Evolutionary conservation across 2,329 filamentous ascomycete genomes (phyloP), one percentile per base, ranked within the genome.

Genomic region (Xylariaceae sp.): DNA sequence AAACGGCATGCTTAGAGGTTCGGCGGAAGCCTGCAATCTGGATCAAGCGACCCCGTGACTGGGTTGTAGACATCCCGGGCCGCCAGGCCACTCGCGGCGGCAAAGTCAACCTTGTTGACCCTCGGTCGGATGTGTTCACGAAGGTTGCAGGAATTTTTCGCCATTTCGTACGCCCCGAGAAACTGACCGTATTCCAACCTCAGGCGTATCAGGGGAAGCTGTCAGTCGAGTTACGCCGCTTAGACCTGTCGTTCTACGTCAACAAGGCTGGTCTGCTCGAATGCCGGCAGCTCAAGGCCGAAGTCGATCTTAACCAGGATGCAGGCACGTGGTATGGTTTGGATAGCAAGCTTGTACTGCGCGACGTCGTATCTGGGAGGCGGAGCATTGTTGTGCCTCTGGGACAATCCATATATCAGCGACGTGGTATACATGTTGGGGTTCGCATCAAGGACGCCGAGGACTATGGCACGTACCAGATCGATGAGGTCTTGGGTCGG

Each of bases 291-390:
- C 70, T 86, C 0, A 63, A 66, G 0, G 70, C 77, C 0, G 74
- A 80, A 36, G 70, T 89, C 1, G 81, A 85, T 47, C 62, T 63
- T 0, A 56, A 82, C 11, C 87, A 90, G 60, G 78, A 86, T 45
- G 68, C 76, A 0, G 85, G 84, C 0, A 82, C 81, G 0, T 75
- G 80, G 59, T 79, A 87, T 51, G 85, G 86, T 0, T 68, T 88
- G 0, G 46, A 66, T 2, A 84, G 78, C 63, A 86, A 80, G 5
- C 67, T 87, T 9, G 76, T 88, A 0, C 63, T 87, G 11, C 72
- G 76, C 0, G 75, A 80, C 18, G 49, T 60, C 0, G 75, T 77
- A 31, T 60, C 52, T 0, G 49, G 60, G 0, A 68, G 71, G 6
- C 75, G 77, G 9, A 84, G 75, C 33, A 68, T 88, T 3, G 69